Evolutionary conservation across 495 filamentous ascomycete species (phyloP), one percentile per base, ranked within the genome.

Genomic region (Lentithecium fluviatile): DNA sequence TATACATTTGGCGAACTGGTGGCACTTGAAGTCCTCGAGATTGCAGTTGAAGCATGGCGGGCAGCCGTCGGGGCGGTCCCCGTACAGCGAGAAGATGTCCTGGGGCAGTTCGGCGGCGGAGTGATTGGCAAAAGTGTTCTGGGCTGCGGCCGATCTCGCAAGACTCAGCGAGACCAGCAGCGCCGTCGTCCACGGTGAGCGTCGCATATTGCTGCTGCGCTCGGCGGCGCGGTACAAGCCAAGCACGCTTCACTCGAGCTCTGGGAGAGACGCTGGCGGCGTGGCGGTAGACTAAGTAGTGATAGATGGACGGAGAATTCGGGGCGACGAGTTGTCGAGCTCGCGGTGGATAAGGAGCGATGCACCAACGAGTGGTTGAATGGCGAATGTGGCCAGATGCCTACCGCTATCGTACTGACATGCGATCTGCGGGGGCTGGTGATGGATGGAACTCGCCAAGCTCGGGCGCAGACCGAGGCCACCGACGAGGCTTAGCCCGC

Each of bases 1-100:
- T 74, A 88, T 93, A 74, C 94, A 98, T 6, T 82, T 74, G 10
- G 90, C 85, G 72, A 85, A 97, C 74, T 98, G 95, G 57, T 85
- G 83, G 70, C 94, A 98, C 56, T 84, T 84, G 73, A 96, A 95
- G 57, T 86, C 87, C 23, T 94, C 91, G 19, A 97, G 83, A 53
- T 96, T 88, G 75, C 94, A 98, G 86, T 98, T 97, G 81, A 98
- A 98, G 76, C 94, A 87, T 20, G 83, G 82, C 8, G 84, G 84
- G 62, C 84, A 86, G 42, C 80, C 76, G 54, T 77, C 71, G 3
- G 83, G 82, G 42, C 84, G 80, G 60, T 86, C 82, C 56, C 79
- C 81, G 70, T 80, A 74, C 26, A 79, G 62, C 13, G 79, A 78
- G 70, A 81, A 78, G 45, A 74, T 72, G 59, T 69, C 56, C 24